Evolutionary conservation across 225 moss, liverwort and hornwort genomes (phyloP).

Genomic region (Antitrichia curtipendula): DNA sequence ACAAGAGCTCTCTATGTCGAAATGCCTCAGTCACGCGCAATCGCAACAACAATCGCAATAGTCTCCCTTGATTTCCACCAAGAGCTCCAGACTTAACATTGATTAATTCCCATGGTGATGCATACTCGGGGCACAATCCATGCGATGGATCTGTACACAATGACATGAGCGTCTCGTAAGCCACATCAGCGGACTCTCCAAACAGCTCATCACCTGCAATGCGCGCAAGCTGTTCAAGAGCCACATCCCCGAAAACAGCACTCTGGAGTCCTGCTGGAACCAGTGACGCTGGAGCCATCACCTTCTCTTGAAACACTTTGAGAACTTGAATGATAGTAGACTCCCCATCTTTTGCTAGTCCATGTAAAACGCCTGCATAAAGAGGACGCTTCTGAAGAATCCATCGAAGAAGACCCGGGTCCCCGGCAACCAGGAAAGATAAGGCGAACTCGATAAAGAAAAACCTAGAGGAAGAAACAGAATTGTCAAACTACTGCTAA

Average conservation of each 20-base stretch:
- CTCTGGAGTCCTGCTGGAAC: conserved; percentile 91
- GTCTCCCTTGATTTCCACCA: conserved; percentile 81
- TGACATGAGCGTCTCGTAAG: conserved; percentile 62
- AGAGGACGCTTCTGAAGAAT: conserved; percentile 92
- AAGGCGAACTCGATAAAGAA: conserved; percentile 83
- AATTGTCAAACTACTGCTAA: background rate
- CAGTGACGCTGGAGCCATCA: conserved; percentile 66
- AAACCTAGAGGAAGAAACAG: conserved; percentile 12
- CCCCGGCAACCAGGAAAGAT: conserved; percentile 77
- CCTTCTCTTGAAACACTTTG: conserved; percentile 65
- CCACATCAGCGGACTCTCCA: conserved; percentile 53
- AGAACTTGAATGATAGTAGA: conserved; percentile 57
- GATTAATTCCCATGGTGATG: conserved; percentile 35
- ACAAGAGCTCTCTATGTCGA: conserved; percentile 62
- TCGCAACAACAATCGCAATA: conserved; percentile 68
- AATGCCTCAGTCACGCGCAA: conserved; percentile 71
- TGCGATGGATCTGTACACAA: conserved; percentile 95
- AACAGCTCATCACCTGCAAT: conserved; percentile 61
- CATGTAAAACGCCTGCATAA: conserved; percentile 82
- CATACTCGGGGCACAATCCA: conserved; percentile 73
- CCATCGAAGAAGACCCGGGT: conserved; percentile 91
- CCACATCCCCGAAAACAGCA: conserved; percentile 84
- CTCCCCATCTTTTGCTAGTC: conserved; percentile 75
- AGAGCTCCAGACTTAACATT: conserved; percentile 37
- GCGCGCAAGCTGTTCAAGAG: conserved; percentile 89